These are phyloP conservation scores for Boehmeria nivea DNA, from an alignment of 306 rosid genomes.

Conservation along the genomic window DNA sequence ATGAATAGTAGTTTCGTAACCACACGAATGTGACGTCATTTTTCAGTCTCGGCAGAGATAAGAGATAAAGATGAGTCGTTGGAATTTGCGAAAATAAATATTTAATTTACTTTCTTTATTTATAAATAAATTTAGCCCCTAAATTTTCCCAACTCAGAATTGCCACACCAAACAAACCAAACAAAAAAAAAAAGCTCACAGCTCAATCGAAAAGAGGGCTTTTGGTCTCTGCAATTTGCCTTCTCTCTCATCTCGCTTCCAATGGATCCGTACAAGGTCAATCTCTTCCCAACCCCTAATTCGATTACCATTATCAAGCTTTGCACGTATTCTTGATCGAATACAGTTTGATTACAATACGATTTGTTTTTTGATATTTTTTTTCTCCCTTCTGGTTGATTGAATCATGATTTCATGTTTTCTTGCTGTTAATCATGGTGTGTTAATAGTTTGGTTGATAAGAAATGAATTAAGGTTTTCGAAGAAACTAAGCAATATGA, in stretches of 20 bases:
- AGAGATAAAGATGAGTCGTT: background rate
- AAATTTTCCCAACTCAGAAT: conserved; percentile 1
- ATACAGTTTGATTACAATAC: no score
- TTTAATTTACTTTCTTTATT: background rate
- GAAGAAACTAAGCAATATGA: no score
- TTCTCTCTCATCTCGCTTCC: background rate
- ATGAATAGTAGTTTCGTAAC: background rate
- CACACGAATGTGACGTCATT: background rate
- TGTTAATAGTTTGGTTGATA: no score
- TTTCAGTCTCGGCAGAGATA: background rate
- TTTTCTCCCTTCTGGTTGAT: no score
- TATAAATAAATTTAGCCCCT: background rate
- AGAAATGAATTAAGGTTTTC: no score
- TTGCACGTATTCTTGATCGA: no score
- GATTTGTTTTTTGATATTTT: no score
- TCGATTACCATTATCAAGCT: no score
- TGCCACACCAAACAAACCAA: conserved; percentile 1
- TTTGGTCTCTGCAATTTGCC: background rate
- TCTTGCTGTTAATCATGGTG: background rate
- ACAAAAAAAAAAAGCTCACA: no score
- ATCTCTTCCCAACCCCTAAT: background rate
- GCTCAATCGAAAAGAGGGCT: no score
- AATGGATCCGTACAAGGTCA: conserved; percentile 93
- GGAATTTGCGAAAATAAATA: conserved; percentile 1
- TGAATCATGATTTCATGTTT: no score